These are phyloP conservation scores for Stephanodiscus triporus DNA, from an alignment of 108 stramenopile species.

Conservation along the genomic window DNA sequence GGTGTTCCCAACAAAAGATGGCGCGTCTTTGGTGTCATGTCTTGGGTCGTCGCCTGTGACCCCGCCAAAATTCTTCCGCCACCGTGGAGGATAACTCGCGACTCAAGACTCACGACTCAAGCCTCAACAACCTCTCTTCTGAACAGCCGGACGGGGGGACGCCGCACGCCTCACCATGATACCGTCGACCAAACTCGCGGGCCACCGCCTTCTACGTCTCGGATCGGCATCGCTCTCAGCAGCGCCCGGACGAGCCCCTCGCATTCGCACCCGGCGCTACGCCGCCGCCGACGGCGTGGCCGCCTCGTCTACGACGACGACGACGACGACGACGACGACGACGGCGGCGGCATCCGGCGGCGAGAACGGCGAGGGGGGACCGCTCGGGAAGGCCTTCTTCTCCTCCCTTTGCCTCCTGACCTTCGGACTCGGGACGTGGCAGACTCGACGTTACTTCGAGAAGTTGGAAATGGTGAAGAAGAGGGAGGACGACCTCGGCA, in stretches of 20 bases:
- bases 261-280: not conserved
- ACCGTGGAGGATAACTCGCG: too few relatives aligned
- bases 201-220: not conserved
- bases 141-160: too few relatives aligned
- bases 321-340: not conserved
- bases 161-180: not conserved
- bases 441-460: conserved; percentile 77
- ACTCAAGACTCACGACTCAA: too few relatives aligned
- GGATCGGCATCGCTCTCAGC: not conserved
- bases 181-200: not conserved
- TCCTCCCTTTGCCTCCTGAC: conserved; percentile 78
- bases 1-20: too few relatives aligned
- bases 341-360: not conserved
- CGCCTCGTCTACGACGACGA: not conserved
- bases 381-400: conserved; percentile 72
- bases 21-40: too few relatives aligned
- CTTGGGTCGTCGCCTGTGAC: not conserved
- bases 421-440: conserved; percentile 83
- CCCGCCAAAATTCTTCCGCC: not conserved
- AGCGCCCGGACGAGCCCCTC: not conserved
- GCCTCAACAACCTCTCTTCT: too few relatives aligned
- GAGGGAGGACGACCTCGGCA: conserved; percentile 58
- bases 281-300: not conserved
- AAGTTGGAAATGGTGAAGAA: conserved; percentile 64
- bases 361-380: not conserved